Conservation (phyloP, 1,139 yeast genomes). For the Diutina sp. region DNA sequence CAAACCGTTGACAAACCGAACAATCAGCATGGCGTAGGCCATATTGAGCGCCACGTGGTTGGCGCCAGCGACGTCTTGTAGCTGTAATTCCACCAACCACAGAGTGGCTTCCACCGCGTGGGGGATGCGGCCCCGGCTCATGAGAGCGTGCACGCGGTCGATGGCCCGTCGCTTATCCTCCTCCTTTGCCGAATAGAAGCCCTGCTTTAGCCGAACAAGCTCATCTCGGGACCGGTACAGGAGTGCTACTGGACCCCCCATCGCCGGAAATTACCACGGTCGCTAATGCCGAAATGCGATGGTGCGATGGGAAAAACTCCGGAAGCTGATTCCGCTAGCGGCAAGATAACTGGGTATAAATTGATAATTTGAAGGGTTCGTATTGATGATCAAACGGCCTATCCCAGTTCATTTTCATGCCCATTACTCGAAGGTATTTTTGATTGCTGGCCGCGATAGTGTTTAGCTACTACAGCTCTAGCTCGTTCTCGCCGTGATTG, state of each 20-base stretch:
- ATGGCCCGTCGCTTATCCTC: constrained; percentile 23
- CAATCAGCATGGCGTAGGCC: constrained; percentile 64
- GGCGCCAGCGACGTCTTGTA: constrained; percentile 26
- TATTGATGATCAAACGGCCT: no score
- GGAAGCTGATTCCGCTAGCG: not conserved
- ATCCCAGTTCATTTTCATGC: no score
- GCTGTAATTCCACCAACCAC: constrained; percentile 38
- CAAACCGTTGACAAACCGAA: constrained; percentile 84
- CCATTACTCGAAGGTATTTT: no score
- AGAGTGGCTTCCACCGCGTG: constrained; percentile 47
- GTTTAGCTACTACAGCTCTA: not conserved
- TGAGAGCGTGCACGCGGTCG: constrained; percentile 30
- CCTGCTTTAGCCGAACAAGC: constrained; percentile 35
- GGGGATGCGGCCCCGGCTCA: constrained; percentile 29
- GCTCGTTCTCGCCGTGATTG: not conserved
- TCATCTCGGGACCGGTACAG: constrained; percentile 39
- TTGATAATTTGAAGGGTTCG: no score
- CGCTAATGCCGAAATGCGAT: not conserved
- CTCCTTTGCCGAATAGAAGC: constrained; percentile 36
- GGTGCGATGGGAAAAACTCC: not conserved
- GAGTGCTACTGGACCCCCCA: not conserved
- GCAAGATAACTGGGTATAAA: not conserved
- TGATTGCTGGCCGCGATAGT: no score
- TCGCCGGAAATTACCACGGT: not conserved
- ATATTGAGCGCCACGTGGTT: constrained; percentile 23